Evolutionary conservation across 345 rosid genomes (phyloP).

Genomic region (Eucalyptus caleyi): DNA sequence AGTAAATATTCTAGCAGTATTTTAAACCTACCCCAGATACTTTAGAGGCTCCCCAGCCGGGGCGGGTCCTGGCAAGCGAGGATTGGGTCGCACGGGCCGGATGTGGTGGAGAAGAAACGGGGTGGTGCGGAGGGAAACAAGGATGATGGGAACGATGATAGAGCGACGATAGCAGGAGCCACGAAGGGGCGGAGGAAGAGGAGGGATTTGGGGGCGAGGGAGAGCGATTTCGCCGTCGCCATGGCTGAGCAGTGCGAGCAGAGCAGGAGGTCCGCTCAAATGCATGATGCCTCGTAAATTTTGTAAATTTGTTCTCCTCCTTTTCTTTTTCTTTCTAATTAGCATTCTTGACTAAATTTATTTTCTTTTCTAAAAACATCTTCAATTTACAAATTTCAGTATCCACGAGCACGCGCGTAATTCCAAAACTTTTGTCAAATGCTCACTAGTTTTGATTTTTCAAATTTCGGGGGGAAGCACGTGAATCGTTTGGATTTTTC

Average conservation of each 20-base stretch:
- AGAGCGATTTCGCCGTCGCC: not conserved
- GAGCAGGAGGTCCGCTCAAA: not conserved
- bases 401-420: not conserved
- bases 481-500: not conserved
- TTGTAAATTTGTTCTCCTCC: not conserved
- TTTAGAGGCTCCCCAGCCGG: not conserved
- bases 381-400: not conserved
- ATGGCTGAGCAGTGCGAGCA: not conserved
- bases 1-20: no score
- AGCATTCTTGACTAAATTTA: not conserved
- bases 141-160: constrained; percentile 1
- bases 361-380: not conserved
- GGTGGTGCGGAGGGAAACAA: not conserved
- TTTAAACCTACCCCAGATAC: no score
- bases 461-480: not conserved
- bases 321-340: not conserved
- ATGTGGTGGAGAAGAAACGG: constrained; percentile 30
- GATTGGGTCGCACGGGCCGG: constrained; percentile 61
- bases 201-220: constrained; percentile 5
- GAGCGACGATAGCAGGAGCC: constrained; percentile 8
- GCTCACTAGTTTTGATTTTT: not conserved
- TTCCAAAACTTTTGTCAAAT: not conserved
- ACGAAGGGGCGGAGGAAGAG: constrained; percentile 19
- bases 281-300: not conserved
- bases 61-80: constrained; percentile 21